Percentiles rank a stretch among this genome's conserved stretches.
Evolutionary conservation across 2,329 filamentous ascomycete genomes (phyloP).

Genomic region (Monilinia vaccinii-corymbosi): DNA sequence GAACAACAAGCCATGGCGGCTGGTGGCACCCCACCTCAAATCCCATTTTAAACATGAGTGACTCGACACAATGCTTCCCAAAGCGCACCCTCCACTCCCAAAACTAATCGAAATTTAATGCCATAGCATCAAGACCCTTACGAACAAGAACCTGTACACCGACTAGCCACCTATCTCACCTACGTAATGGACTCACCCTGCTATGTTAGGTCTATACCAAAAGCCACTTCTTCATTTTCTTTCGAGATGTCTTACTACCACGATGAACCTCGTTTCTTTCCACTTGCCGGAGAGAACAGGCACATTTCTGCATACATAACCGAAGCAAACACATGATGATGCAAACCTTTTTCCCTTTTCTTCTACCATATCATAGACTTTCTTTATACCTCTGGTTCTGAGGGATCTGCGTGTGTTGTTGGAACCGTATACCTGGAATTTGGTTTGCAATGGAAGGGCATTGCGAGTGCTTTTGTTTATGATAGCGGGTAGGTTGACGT

Average conservation of each 20-base stretch:
- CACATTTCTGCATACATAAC: constrained; percentile 2
- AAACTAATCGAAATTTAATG: constrained; percentile 27
- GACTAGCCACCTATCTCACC: not conserved
- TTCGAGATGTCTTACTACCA: constrained; percentile 26
- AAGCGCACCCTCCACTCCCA: constrained; percentile 11
- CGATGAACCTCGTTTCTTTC: constrained; percentile 7
- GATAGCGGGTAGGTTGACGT: not conserved
- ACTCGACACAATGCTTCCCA: constrained; percentile 11
- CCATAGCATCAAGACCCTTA: constrained; percentile 8
- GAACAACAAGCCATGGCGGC: constrained; percentile 69
- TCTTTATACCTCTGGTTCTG: constrained; percentile 7
- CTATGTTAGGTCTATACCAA: constrained; percentile 14
- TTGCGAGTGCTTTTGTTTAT: constrained; percentile 6
- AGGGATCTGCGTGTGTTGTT: not conserved
- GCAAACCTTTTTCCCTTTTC: not conserved
- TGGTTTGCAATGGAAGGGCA: not conserved
- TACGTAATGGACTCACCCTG: constrained; percentile 4
- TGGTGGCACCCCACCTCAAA: constrained; percentile 41
- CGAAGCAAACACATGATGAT: not conserved
- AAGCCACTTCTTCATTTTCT: constrained; percentile 20
- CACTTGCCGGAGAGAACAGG: constrained; percentile 2
- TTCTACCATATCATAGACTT: constrained; percentile 12
- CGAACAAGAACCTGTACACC: constrained; percentile 13
- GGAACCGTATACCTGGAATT: constrained; percentile 8
- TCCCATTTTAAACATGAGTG: constrained; percentile 50